phyloP scores from a whole-genome alignment of 1,284 basidiomycete species.

The Ustilago esculenta region DNA sequence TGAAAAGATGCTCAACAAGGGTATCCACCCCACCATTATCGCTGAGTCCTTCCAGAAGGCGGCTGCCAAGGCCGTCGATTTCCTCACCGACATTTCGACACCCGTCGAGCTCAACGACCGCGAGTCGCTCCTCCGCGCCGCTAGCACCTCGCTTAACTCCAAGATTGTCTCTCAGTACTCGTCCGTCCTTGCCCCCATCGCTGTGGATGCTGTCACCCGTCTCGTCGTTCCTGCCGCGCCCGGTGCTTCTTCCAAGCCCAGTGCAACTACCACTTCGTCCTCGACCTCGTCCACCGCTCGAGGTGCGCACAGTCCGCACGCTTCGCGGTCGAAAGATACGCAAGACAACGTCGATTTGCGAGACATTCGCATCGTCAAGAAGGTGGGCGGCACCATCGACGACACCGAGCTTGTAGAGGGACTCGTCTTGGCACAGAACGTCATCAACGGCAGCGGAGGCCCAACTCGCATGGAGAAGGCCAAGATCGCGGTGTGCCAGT shows the following conservation, averaged over 20 bases:
- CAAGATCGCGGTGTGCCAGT: conserved; percentile 97
- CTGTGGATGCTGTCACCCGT: conserved; percentile 84
- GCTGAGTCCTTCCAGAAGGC: conserved; percentile 95
- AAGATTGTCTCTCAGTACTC: conserved; percentile 99
- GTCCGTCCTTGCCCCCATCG: conserved; percentile 94
- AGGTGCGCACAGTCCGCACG: not conserved
- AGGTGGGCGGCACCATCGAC: conserved; percentile 98
- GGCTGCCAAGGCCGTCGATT: conserved; percentile 91
- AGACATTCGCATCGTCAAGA: conserved; percentile 96
- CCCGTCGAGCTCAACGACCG: conserved; percentile 92
- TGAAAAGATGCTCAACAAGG: conserved; percentile 94
- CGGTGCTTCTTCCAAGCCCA: conserved; percentile 13
- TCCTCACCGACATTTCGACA: conserved; percentile 88
- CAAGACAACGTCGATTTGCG: conserved; percentile 80
- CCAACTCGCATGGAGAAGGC: conserved; percentile 97
- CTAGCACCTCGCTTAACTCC: conserved; percentile 94
- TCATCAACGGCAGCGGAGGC: conserved; percentile 87
- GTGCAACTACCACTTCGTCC: conserved; percentile 71
- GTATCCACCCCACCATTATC: conserved; percentile 95
- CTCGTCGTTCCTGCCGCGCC: conserved; percentile 41
- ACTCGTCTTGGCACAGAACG: conserved; percentile 94
- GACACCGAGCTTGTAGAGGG: conserved; percentile 98
- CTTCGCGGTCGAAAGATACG: conserved; percentile 21
- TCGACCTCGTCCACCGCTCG: conserved; percentile 79
- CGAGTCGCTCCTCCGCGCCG: conserved; percentile 85